Percentiles rank a stretch among this genome's conserved stretches.
Evolutionary conservation across 192 early-diverging fungal genomes (phyloP).

Genomic region (Umbelopsis isabellina): DNA sequence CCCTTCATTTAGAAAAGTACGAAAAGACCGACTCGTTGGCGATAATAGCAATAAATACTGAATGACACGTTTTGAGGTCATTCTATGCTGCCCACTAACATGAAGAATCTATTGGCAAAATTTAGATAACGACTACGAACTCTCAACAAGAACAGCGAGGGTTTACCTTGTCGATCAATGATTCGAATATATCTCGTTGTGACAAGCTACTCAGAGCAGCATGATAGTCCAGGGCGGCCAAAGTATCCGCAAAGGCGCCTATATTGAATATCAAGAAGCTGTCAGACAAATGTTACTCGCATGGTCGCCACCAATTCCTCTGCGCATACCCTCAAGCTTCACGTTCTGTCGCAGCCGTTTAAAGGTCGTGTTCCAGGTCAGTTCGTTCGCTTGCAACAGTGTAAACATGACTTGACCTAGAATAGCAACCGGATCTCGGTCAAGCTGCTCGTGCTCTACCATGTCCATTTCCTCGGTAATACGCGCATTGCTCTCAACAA

Average conservation of each 20-base stretch:
- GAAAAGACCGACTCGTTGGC: neutral
- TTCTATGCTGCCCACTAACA: no score
- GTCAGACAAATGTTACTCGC: neutral
- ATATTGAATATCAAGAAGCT: neutral
- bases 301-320: neutral
- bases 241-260: neutral
- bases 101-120: no score
- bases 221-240: neutral
- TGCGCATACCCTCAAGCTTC: neutral
- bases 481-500: no score
- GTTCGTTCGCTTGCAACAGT: neutral
- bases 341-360: neutral
- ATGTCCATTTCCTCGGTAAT: neutral
- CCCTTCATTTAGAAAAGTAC: neutral
- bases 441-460: neutral
- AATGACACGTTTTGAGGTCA: neutral
- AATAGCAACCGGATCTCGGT: no score
- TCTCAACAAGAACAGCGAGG: neutral
- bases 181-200: neutral
- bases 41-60: conserved; percentile 9
- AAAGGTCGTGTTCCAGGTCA: conserved; percentile 1
- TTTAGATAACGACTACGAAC: no score
- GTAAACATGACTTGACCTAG: conserved; percentile 7
- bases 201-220: neutral
- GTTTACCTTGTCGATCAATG: neutral